Evolutionary conservation across 257 asterid genomes (phyloP).

Genomic region (Ehretia macrophylla): DNA sequence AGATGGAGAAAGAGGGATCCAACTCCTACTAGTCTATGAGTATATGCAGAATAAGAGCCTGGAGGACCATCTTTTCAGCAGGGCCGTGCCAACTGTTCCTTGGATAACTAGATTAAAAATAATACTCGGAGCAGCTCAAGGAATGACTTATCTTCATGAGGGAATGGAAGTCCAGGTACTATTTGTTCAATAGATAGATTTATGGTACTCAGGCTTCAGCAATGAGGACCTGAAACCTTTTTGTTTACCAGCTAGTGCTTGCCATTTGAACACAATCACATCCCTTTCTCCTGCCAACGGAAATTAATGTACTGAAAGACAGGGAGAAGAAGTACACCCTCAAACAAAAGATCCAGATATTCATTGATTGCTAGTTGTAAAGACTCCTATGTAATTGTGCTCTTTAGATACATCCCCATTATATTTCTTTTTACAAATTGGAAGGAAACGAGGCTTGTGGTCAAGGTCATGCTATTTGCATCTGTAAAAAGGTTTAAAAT

Average conservation of each 20-base stretch:
- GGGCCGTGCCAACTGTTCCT: slow-evolving; percentile 51
- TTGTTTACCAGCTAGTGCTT: not conserved
- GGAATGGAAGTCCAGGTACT: slow-evolving; percentile 74
- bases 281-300: too few relatives aligned
- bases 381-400: too few relatives aligned
- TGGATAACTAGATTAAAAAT: slow-evolving; percentile 66
- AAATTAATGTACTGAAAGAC: too few relatives aligned
- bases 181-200: not conserved
- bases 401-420: too few relatives aligned
- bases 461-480: too few relatives aligned
- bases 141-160: slow-evolving; percentile 86
- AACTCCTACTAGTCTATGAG: slow-evolving; percentile 76
- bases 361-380: too few relatives aligned
- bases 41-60: slow-evolving; percentile 83
- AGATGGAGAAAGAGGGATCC: slow-evolving; percentile 92
- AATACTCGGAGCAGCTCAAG: slow-evolving; percentile 89
- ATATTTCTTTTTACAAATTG: too few relatives aligned
- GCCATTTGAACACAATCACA: not conserved
- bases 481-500: too few relatives aligned
- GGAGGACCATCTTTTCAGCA: slow-evolving; percentile 85
- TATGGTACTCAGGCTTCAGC: not conserved
- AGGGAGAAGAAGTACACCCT: too few relatives aligned
- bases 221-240: not conserved
- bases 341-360: too few relatives aligned
- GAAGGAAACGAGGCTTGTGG: too few relatives aligned